Evolutionary conservation across 1,284 basidiomycete species (phyloP).

Genomic region (Cutaneotrichosporon dermatis): DNA sequence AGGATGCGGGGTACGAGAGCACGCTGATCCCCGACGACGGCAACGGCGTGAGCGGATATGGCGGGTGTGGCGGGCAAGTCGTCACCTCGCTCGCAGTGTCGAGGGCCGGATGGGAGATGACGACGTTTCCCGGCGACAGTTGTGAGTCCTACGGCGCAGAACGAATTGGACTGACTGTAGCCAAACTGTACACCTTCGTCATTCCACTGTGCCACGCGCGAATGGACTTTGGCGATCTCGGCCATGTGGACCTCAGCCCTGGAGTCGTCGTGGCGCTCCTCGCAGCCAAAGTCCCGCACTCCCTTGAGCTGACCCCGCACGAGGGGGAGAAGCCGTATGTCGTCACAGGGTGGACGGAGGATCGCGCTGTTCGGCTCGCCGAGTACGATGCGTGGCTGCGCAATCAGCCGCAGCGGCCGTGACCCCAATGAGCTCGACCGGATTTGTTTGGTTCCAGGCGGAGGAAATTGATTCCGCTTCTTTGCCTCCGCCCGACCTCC

Average conservation of each 20-base stretch:
- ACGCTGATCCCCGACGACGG: not conserved
- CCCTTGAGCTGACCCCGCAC: not conserved
- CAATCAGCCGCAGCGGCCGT: no score
- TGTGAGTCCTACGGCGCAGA: not conserved
- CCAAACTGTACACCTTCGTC: not conserved
- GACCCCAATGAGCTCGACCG: no score
- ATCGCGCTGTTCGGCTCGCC: not conserved
- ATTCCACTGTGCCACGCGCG: not conserved
- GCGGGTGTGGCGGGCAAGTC: not conserved
- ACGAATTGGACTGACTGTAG: not conserved
- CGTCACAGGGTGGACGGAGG: not conserved
- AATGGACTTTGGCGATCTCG: not conserved
- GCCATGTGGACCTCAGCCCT: not conserved
- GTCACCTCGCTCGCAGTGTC: not conserved
- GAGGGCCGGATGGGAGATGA: not conserved
- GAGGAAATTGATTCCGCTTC: no score
- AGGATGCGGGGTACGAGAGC: no score
- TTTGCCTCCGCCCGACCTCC: no score
- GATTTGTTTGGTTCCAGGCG: no score
- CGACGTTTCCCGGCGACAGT: not conserved
- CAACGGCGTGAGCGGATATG: not conserved
- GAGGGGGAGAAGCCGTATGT: not conserved
- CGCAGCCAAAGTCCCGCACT: not conserved
- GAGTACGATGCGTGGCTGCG: not conserved
- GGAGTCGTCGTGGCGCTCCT: not conserved